Conservation (phyloP, 2,329 filamentous ascomycete genomes). For the Westerdykella sp. region DNA sequence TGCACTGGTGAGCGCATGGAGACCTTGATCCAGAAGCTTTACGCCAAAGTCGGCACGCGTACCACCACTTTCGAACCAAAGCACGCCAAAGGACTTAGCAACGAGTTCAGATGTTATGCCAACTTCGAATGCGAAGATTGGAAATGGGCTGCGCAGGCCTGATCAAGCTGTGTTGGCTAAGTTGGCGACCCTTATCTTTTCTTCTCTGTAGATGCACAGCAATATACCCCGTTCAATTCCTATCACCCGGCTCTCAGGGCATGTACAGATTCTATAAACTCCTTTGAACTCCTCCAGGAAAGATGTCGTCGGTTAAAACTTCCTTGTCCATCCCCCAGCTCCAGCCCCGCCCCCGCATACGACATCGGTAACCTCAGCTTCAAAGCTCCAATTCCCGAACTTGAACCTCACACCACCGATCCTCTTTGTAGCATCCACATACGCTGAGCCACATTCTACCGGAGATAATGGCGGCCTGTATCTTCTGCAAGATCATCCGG, state of each 20-base stretch:
- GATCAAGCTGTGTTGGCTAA: not conserved
- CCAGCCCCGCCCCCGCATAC: not conserved
- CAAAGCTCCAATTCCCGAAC: conserved; percentile 9
- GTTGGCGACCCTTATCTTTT: too few species aligned
- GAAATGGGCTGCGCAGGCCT: conserved; percentile 26
- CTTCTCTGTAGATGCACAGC: not conserved
- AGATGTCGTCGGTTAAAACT: not conserved
- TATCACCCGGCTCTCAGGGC: not conserved
- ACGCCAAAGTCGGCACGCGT: conserved; percentile 54
- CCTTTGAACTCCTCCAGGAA: too few species aligned
- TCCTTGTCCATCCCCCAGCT: conserved; percentile 4
- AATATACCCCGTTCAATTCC: conserved; percentile 1
- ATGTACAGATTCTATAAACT: too few species aligned
- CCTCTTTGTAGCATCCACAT: conserved; percentile 9
- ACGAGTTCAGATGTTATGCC: conserved; percentile 74
- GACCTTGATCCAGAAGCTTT: conserved; percentile 58
- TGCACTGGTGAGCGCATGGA: conserved; percentile 77
- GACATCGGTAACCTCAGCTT: conserved; percentile 2
- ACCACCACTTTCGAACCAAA: conserved; percentile 63
- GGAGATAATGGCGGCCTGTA: conserved; percentile 60
- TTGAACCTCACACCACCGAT: conserved; percentile 18
- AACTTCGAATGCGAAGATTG: conserved; percentile 61
- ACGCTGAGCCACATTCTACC: conserved; percentile 12
- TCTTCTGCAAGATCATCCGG: conserved; percentile 99
- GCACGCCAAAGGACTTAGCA: conserved; percentile 68